Percentiles rank a stretch among this genome's conserved stretches.
Evolutionary conservation across 176 grass and related monocot genomes (phyloP).

Genomic region (Oryza coarctata): DNA sequence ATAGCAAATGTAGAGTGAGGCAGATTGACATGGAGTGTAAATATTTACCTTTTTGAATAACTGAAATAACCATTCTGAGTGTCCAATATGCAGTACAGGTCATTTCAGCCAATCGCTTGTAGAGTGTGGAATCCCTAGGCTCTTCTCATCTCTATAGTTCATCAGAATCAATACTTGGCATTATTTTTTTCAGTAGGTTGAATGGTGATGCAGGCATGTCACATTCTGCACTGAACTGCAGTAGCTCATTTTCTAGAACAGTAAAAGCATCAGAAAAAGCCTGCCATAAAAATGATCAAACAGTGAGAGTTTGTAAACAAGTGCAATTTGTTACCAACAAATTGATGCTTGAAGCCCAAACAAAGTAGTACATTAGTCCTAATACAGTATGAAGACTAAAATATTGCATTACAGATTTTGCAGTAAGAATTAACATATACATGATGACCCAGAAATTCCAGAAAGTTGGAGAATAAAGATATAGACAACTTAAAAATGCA

Average conservation of each 20-base stretch:
- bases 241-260: conserved; percentile 83
- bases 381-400: not conserved
- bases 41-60: conserved; percentile 18
- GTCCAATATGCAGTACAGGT: not conserved
- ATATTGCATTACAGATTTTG: conserved; percentile 4
- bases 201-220: conserved; percentile 51
- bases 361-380: not conserved
- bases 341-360: conserved; percentile 18
- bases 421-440: not conserved
- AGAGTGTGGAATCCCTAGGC: not conserved
- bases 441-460: not conserved
- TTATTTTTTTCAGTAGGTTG: conserved; percentile 83
- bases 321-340: conserved; percentile 1
- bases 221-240: conserved; percentile 62
- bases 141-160: conserved; percentile 36
- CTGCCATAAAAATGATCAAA: conserved; percentile 45
- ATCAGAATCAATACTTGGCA: conserved; percentile 77
- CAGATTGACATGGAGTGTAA: not conserved
- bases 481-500: not conserved
- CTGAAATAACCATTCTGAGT: not conserved
- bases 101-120: conserved; percentile 23
- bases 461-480: not conserved
- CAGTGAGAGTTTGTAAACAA: not conserved
- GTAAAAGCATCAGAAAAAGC: conserved; percentile 94
- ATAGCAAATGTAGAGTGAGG: not conserved